Base-by-base conservation (phyloP, 768 basidiomycete species). In the Dacryopinax spathularia region DNA sequence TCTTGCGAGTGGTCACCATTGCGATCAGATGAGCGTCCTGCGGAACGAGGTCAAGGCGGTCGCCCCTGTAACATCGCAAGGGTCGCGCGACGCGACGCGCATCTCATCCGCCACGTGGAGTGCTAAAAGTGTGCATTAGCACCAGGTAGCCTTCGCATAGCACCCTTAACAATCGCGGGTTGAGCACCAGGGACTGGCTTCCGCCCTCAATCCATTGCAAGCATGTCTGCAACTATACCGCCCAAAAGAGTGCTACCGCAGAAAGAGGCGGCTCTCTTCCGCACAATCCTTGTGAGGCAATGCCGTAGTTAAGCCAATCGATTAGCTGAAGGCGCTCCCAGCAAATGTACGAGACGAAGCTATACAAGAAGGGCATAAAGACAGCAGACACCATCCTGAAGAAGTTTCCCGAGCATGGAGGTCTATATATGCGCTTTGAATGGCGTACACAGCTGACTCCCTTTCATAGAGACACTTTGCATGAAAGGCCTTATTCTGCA, bases 331-430 rank as follows among this genome's bases (percentile, higher is more conserved):
- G 27, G 10, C 16, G 20, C 29, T n/a, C 31, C 1, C 62, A 75
- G 75, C 72, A 72, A 66, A 80, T 88, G 13, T 98, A 98, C 74
- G 96, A 99, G 75, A 80, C 85, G 12, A 83, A 89, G 69, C 86
- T 91, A 70, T 85, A 92, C 72, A 87, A 91, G 70, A 91, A 91
- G 69, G 94, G 87, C 25, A 81, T 88, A 65, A 96, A 96, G 74
- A 84, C 87, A 6, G 90, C 91, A 1, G 93, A 97, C 75, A 84
- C 84, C 70, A 93, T 98, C 73, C 84, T 99, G 72, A 94, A 91
- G 77, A 96, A 95, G 78, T 84, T 86, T 70, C 93, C 96, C 0
- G 86, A 95, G 41, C 93, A 99, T 80, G 96, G 95, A 70, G 94
- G 95, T 91, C 70, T 68, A n/a, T 5, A 13, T 27, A 29, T 29